Conservation (phyloP, 2,329 filamentous ascomycete species). For the Paecilomyces fulvus region DNA sequence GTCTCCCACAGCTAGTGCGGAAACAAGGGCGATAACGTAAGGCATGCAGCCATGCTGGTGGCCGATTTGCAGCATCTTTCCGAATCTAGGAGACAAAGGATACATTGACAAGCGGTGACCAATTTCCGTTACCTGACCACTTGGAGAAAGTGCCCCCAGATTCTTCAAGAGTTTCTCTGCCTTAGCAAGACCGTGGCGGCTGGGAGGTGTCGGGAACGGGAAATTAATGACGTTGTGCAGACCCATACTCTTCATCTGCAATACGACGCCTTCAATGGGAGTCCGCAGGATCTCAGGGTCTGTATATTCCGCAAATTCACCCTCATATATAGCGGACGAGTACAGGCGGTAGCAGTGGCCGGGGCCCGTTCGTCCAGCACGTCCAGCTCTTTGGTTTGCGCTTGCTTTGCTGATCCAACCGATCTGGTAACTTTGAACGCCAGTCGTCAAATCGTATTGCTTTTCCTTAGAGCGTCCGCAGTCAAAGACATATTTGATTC, state of each 20-base stretch:
- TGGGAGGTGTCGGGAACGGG: constrained; percentile 87
- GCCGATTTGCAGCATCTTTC: constrained; percentile 84
- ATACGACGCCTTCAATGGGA: constrained; percentile 83
- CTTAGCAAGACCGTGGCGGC: constrained; percentile 63
- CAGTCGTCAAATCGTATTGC: constrained; percentile 75
- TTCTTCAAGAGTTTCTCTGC: constrained; percentile 83
- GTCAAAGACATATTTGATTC: constrained; percentile 92
- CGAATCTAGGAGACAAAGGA: constrained; percentile 81
- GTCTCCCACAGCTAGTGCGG: constrained; percentile 79
- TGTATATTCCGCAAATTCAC: constrained; percentile 77
- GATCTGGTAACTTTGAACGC: constrained; percentile 91
- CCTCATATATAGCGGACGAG: constrained; percentile 83
- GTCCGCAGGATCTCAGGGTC: constrained; percentile 84
- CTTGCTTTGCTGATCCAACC: constrained; percentile 98
- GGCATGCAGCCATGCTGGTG: constrained; percentile 73
- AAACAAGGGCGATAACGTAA: constrained; percentile 81
- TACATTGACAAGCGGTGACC: constrained; percentile 81
- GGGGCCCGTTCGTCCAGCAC: constrained; percentile 89
- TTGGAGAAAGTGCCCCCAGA: constrained; percentile 65
- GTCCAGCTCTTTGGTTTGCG: constrained; percentile 81
- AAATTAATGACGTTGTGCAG: constrained; percentile 86
- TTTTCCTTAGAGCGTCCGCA: constrained; percentile 88
- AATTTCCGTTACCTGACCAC: constrained; percentile 67
- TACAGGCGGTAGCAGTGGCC: constrained; percentile 94
- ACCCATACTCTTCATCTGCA: constrained; percentile 93